Conservation (phyloP, 1,139 yeast genomes). For the Taphrina flavorubra region DNA sequence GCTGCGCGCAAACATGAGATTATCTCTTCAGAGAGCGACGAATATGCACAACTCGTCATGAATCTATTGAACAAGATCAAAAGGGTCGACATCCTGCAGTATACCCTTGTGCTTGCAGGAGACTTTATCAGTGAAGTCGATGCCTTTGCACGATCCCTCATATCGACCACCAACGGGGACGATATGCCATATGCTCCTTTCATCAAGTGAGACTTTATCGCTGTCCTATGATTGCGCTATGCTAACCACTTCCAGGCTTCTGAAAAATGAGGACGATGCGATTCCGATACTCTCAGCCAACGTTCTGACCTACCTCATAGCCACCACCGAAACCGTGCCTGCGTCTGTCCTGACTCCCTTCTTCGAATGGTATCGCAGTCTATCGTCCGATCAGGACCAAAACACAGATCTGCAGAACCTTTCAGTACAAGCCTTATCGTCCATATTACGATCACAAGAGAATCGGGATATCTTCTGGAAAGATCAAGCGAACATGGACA, state of each 20-base stretch:
- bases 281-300: conserved; percentile 51
- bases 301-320: conserved; percentile 51
- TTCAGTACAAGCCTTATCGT: conserved; percentile 70
- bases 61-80: conserved; percentile 61
- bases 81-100: conserved; percentile 75
- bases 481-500: conserved; percentile 59
- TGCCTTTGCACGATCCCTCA: conserved; percentile 52
- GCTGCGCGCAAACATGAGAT: conserved; percentile 16
- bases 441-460: conserved; percentile 62
- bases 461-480: conserved; percentile 68
- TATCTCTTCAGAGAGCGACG: conserved; percentile 56
- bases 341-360: conserved; percentile 55
- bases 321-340: conserved; percentile 48
- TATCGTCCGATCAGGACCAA: conserved; percentile 55
- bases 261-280: conserved; percentile 52
- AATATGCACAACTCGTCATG: conserved; percentile 65
- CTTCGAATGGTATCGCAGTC: conserved; percentile 57
- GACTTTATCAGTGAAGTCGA: conserved; percentile 58
- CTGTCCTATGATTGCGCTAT: background rate
- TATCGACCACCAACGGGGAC: conserved; percentile 56
- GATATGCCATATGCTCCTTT: conserved; percentile 64
- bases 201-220: conserved; percentile 51
- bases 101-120: conserved; percentile 69
- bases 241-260: conserved; percentile 26
- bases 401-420: conserved; percentile 65